Conservation (phyloP, 805 yeast species). For the Wickerhamomyces hampshirensis region DNA sequence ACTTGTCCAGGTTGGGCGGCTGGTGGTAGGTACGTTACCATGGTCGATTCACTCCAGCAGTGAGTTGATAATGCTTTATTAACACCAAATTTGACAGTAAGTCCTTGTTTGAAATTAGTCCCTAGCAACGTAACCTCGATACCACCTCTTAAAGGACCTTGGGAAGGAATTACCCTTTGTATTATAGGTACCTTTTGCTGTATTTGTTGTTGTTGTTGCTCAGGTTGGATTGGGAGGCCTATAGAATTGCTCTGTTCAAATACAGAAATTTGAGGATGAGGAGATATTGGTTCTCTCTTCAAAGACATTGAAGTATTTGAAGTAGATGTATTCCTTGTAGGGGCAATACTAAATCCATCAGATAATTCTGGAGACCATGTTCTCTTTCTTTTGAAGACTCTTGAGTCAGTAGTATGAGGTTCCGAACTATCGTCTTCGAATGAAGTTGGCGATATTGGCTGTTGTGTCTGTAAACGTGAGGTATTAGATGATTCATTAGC, state of each 20-base stretch:
- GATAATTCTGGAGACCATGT: slow-evolving; percentile 30
- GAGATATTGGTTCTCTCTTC: slow-evolving; percentile 38
- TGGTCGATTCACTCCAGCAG: slow-evolving; percentile 94
- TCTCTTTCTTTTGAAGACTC: slow-evolving; percentile 45
- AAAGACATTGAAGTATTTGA: slow-evolving; percentile 31
- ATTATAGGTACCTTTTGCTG: slow-evolving; percentile 30
- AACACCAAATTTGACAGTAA: slow-evolving; percentile 82
- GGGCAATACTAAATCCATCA: slow-evolving; percentile 34
- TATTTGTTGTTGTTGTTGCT: slow-evolving; percentile 6
- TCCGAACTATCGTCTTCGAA: slow-evolving; percentile 58
- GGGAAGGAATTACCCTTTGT: slow-evolving; percentile 88
- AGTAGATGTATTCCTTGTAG: slow-evolving; percentile 31
- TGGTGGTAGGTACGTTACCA: slow-evolving; percentile 92
- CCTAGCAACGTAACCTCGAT: slow-evolving; percentile 92
- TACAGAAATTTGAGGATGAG: slow-evolving; percentile 23
- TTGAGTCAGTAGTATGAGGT: slow-evolving; percentile 34
- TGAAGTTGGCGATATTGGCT: slow-evolving; percentile 56
- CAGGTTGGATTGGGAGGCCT: slow-evolving; percentile 3
- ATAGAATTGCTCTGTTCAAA: slow-evolving; percentile 1
- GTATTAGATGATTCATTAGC: slow-evolving; percentile 12
- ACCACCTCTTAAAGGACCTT: slow-evolving; percentile 96
- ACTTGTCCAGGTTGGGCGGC: slow-evolving; percentile 89
- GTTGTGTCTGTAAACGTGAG: slow-evolving; percentile 7
- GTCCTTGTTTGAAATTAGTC: slow-evolving; percentile 76
- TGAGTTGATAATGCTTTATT: slow-evolving; percentile 78